Evolutionary conservation across 805 yeast species (phyloP).

Genomic region (Grigorovia humatica): DNA sequence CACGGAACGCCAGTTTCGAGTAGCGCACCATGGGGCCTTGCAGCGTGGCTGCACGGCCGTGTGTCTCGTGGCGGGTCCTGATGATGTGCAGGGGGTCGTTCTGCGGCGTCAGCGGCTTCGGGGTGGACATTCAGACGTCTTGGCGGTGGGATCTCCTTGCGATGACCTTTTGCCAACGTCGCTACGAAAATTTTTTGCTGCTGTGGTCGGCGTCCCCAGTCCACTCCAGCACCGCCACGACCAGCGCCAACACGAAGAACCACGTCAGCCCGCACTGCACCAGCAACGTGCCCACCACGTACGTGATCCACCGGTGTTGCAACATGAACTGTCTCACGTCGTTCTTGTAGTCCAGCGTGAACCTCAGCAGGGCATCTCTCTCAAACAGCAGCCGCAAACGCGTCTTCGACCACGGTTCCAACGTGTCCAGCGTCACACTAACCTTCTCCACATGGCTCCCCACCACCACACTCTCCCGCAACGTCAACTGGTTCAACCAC

Average conservation of each 20-base stretch:
- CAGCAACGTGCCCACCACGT: constrained; percentile 15
- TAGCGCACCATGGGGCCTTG: constrained; percentile 98
- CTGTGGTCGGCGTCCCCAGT: no score
- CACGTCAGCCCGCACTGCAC: constrained; percentile 11
- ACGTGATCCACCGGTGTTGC: constrained; percentile 15
- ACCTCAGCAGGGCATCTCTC: constrained; percentile 14
- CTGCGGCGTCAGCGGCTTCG: no score
- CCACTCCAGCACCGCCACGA: not conserved
- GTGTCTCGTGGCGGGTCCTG: constrained; percentile 32
- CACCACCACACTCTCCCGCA: constrained; percentile 12
- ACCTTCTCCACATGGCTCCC: constrained; percentile 1
- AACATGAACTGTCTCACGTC: constrained; percentile 25
- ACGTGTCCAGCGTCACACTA: not conserved
- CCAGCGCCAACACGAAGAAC: constrained; percentile 12
- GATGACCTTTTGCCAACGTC: no score
- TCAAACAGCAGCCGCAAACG: constrained; percentile 9
- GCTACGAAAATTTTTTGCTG: no score
- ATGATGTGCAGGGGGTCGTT: constrained; percentile 47
- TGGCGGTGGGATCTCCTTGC: constrained; percentile 17
- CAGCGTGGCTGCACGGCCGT: constrained; percentile 47
- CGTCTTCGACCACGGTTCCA: not conserved
- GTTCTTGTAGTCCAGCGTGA: constrained; percentile 20
- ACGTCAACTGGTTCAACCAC: constrained; percentile 16
- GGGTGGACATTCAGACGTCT: constrained; percentile 18
- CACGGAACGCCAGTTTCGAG: constrained; percentile 86